Evolutionary conservation across 2,329 filamentous ascomycete species (phyloP), one percentile per base, ranked within the genome.

Genomic region (Hymenotorrendiella dingleyae): DNA sequence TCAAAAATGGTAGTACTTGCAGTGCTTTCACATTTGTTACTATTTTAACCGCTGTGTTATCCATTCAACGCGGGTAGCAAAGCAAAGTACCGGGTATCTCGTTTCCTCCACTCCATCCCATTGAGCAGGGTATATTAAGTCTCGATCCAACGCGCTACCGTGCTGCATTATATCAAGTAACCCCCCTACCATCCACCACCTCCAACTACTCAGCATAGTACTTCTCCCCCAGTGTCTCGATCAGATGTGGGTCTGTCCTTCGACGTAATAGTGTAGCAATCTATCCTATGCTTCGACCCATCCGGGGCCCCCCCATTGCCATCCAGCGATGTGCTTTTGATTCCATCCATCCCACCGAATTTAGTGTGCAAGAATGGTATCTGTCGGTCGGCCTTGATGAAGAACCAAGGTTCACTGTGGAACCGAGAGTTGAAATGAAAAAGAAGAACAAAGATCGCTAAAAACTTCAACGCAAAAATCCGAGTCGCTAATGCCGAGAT

Each of bases 401-500:
- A 44, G 36, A 48, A 14, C 9, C 16, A n/a, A 14, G 27, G 27
- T 4, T 12, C 16, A 22, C 19, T 22, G 23, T 7, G 20, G 7
- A 36, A 22, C 23, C 33, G 42, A 33, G 36, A 40, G 28, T 41
- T 21, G n/a, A n/a, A n/a, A n/a, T n/a, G 36, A 48, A 46, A 46
- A 35, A 45, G 44, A 49, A 43, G 27, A 40, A 49, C 45, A 20
- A 40, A 55, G 48, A 45, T 48, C 53, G 53, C 51, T 54, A 55
- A 57, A 46, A 49, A 47, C 45, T 45, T 43, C 44, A 49, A 46
- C 40, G 27, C 41, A 46, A 51, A 50, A 20, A 52, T 37, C 28
- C 43, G 50, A 49, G 37, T 53, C 53, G 53, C 54, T 54, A 56
- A 54, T 55, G 50, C 50, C 40, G 43, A 45, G 36, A 47, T 39